A percentile compares a stretch with the other conserved stretches of the same genome.
phyloP scores from a whole-genome alignment of 306 rosid species.

The Dicorynia guianensis region DNA sequence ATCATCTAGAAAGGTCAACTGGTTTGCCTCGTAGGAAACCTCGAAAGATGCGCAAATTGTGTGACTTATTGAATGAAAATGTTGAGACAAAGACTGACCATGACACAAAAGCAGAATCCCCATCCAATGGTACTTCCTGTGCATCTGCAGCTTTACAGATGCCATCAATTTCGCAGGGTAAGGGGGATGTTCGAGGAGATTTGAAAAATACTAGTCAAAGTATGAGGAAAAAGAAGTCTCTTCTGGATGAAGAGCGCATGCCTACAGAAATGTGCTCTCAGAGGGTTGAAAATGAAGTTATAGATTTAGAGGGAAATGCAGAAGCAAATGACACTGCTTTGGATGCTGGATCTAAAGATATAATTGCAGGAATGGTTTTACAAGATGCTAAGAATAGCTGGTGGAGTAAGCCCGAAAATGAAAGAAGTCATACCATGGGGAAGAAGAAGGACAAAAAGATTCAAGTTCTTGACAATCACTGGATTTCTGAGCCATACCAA shows the following conservation, averaged over 20 bases:
- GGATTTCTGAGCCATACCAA: slow-evolving; percentile 50
- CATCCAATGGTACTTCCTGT: slow-evolving; percentile 51
- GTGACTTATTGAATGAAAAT: slow-evolving; percentile 77
- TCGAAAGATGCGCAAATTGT: slow-evolving; percentile 84
- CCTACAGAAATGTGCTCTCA: slow-evolving; percentile 46
- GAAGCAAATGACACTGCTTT: slow-evolving; percentile 42
- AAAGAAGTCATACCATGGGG: slow-evolving; percentile 50
- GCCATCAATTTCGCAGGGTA: slow-evolving; percentile 51
- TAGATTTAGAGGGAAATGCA: slow-evolving; percentile 47
- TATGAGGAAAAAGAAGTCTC: slow-evolving; percentile 67
- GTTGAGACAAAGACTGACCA: slow-evolving; percentile 56
- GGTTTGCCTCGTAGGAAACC: slow-evolving; percentile 68
- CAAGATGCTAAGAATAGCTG: slow-evolving; percentile 51
- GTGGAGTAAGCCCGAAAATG: slow-evolving; percentile 51
- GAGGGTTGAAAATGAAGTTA: slow-evolving; percentile 47
- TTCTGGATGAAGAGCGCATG: slow-evolving; percentile 56
- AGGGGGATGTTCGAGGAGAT: slow-evolving; percentile 60
- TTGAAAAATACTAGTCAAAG: slow-evolving; percentile 47
- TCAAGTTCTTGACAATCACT: slow-evolving; percentile 50
- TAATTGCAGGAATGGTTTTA: slow-evolving; percentile 42
- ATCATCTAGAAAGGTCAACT: slow-evolving; percentile 56
- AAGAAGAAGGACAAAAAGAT: slow-evolving; percentile 71
- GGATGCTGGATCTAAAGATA: slow-evolving; percentile 50
- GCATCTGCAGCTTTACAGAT: slow-evolving; percentile 52
- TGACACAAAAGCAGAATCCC: slow-evolving; percentile 48